Evolutionary conservation across 257 asterid species (phyloP), one percentile per base, ranked within the genome.

Genomic region (Penstemon newberryi): DNA sequence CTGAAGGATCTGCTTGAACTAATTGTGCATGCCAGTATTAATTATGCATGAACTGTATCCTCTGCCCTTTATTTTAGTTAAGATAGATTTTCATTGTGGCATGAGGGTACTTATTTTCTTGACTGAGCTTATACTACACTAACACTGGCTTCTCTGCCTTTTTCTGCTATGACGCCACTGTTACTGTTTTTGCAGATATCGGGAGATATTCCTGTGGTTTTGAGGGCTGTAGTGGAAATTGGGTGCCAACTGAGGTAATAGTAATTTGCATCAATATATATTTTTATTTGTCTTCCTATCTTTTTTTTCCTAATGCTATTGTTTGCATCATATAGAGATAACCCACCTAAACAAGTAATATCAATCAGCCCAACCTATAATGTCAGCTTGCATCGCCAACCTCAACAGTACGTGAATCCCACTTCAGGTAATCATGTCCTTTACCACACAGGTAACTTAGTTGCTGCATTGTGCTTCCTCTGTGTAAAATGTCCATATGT

Each of bases 311-410:
- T 70, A 57, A 68, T 67, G 45, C 8, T 66, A 18, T 13, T 58
- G 37, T 60, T 62, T 77, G 63, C 60, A 56, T 72, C 69, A 61
- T 75, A 65, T 84, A 94, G 97, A 83, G 96, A 87, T 75, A 87
- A 85, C 66, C 96, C 97, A 5, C 96, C 97, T 57, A 89, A 86
- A 72, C 96, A 94, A 87, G 97, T 89, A 52, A 87, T 91, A 75
- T 80, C 96, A 12, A 75, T 89, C 77, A 91, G 77, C 73, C 95
- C 95, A 42, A 61, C 96, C 49, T 71, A 79, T 79, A 84, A 78
- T 77, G 45, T 3, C 64, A 94, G 91, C 63, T 70, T 75, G 52
- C 86, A 69, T 71, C 81, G 87, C 62, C 83, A 84, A 44, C 79
- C 88, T 52, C 96, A 85, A 65, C 86, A 75, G 51, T 68, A 58